These are phyloP conservation scores for Massarina eburnea DNA, from an alignment of 2,329 filamentous ascomycete genomes.

Conservation along the genomic window DNA sequence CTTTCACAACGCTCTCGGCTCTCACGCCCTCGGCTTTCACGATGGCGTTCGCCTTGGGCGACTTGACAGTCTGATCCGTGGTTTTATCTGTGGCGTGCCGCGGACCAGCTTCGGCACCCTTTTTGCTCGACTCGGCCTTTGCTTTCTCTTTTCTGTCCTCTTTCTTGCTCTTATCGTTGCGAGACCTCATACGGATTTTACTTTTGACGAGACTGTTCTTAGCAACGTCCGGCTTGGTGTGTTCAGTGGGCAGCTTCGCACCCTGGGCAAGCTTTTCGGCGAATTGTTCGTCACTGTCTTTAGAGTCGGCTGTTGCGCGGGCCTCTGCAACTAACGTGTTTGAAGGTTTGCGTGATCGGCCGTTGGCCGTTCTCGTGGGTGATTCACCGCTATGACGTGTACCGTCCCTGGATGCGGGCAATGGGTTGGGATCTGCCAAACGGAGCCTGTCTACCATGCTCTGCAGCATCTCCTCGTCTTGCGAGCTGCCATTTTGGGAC, in stretches of 20 bases:
- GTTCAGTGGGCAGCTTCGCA: conserved; percentile 18
- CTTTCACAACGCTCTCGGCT: conserved; percentile 21
- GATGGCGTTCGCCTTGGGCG: conserved; percentile 7
- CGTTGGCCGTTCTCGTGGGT: conserved; percentile 22
- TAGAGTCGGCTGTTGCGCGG: conserved; percentile 19
- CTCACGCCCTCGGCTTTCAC: conserved; percentile 1
- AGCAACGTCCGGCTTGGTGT: conserved; percentile 9
- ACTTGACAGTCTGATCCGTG: conserved; percentile 8
- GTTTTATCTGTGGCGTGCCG: conserved; percentile 10
- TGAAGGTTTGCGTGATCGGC: conserved; percentile 24
- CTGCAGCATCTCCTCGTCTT: conserved; percentile 23
- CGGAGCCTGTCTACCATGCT: conserved; percentile 25
- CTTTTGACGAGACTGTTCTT: conserved; percentile 35
- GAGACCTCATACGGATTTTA: conserved; percentile 40
- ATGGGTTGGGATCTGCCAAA: conserved; percentile 12
- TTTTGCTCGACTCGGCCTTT: conserved; percentile 14
- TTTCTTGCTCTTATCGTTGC: conserved; percentile 29
- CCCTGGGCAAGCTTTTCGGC: conserved; percentile 27
- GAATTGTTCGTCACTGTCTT: conserved; percentile 34
- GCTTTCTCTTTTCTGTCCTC: conserved; percentile 18
- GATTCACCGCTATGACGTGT: conserved; percentile 5
- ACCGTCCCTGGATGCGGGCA: background rate
- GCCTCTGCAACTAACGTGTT: conserved; percentile 24
- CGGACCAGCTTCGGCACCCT: conserved; percentile 7
- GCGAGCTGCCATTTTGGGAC: conserved; percentile 9